phyloP scores from a whole-genome alignment of 75 land plant genomes.

The Picea glauca region DNA sequence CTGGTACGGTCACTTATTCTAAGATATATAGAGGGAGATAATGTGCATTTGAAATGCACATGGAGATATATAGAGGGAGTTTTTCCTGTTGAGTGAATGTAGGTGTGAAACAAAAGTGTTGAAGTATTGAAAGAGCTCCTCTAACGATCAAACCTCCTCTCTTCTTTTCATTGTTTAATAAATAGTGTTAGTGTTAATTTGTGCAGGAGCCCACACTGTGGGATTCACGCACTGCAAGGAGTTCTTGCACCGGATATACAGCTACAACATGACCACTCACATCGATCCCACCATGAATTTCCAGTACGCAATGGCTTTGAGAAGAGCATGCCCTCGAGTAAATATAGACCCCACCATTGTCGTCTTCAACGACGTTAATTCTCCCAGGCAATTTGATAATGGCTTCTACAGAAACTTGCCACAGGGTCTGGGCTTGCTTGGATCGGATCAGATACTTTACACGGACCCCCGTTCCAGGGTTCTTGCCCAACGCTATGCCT shows the following conservation, averaged over 20 bases:
- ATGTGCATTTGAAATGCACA: no score
- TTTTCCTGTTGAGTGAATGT: no score
- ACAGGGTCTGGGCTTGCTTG: slow-evolving; percentile 49
- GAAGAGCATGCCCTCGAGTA: slow-evolving; percentile 32
- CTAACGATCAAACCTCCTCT: background rate
- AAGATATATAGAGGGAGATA: no score
- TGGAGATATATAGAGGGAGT: no score
- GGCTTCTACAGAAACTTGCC: slow-evolving; percentile 41
- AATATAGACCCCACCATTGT: slow-evolving; percentile 35
- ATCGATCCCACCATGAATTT: slow-evolving; percentile 49
- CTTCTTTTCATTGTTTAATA: background rate
- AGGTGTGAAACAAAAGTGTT: no score
- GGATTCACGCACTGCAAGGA: slow-evolving; percentile 71
- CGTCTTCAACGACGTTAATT: slow-evolving; percentile 52
- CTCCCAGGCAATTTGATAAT: slow-evolving; percentile 68
- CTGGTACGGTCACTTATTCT: slow-evolving; percentile 31
- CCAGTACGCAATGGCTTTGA: slow-evolving; percentile 32
- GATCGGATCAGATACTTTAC: slow-evolving; percentile 36
- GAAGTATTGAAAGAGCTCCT: no score
- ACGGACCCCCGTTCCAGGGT: slow-evolving; percentile 39
- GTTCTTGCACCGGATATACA: slow-evolving; percentile 34
- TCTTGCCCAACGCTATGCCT: slow-evolving; percentile 30
- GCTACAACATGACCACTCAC: slow-evolving; percentile 9
- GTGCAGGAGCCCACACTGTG: slow-evolving; percentile 56
- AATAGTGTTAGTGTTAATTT: background rate